Percentiles rank a stretch among this genome's conserved stretches.
Evolutionary conservation across 2,329 filamentous ascomycete genomes (phyloP).

Genomic region (Zalaria obscura): DNA sequence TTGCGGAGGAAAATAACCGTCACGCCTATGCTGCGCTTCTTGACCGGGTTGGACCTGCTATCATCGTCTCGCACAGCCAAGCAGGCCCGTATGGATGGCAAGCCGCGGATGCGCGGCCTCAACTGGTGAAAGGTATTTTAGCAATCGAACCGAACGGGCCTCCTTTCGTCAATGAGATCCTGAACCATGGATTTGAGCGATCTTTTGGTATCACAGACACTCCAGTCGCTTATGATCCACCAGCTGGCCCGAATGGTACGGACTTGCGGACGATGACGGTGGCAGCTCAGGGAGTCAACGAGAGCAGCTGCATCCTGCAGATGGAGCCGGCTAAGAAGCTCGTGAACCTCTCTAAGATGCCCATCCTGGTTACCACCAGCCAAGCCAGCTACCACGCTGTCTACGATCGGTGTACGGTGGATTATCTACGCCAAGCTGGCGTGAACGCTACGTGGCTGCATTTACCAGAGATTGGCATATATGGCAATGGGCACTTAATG

Average conservation of each 20-base stretch:
- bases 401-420: constrained; percentile 42
- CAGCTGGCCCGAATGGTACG: constrained; percentile 12
- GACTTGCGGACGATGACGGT: constrained; percentile 12
- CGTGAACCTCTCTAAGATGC: constrained; percentile 32
- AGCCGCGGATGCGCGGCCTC: constrained; percentile 34
- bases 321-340: constrained; percentile 28
- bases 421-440: constrained; percentile 39
- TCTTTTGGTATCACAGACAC: constrained; percentile 20
- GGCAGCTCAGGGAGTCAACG: constrained; percentile 12
- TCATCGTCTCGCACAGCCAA: constrained; percentile 38
- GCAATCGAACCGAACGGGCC: constrained; percentile 40
- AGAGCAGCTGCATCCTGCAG: constrained; percentile 26
- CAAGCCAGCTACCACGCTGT: constrained; percentile 40
- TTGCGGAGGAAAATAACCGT: constrained; percentile 19
- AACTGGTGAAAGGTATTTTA: constrained; percentile 34
- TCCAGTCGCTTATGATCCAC: constrained; percentile 19
- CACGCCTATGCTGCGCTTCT: constrained; percentile 28
- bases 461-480: constrained; percentile 29
- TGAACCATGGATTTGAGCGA: constrained; percentile 7
- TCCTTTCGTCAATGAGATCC: constrained; percentile 24
- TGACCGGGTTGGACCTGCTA: constrained; percentile 24
- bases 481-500: constrained; percentile 43
- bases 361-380: constrained; percentile 35
- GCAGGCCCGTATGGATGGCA: constrained; percentile 33
- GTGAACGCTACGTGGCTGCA: constrained; percentile 25